phyloP scores from a whole-genome alignment of 2,329 filamentous ascomycete genomes.

The Penicillium sp. region DNA sequence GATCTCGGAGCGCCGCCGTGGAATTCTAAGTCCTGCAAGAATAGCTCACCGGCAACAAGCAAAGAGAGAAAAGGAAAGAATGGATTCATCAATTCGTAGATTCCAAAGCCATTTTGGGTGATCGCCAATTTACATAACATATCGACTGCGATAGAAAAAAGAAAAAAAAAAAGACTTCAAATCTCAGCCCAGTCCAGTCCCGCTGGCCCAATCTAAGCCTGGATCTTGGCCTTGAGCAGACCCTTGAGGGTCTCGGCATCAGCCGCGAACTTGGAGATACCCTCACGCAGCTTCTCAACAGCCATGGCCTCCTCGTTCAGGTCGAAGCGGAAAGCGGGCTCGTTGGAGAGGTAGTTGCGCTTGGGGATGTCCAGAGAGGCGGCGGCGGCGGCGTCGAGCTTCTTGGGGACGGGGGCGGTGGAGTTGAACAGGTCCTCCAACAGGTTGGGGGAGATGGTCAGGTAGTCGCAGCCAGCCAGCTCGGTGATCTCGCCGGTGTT shows the following conservation, averaged over 20 bases:
- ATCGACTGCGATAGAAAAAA: slow-evolving; percentile 10
- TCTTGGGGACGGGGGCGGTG: slow-evolving; percentile 78
- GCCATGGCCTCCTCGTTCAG: slow-evolving; percentile 99
- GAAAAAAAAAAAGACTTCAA: slow-evolving; percentile 9
- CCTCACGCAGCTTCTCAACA: slow-evolving; percentile 97
- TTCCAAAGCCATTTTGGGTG: slow-evolving; percentile 24
- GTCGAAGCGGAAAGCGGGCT: slow-evolving; percentile 92
- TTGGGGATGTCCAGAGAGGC: slow-evolving; percentile 74
- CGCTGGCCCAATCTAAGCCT: slow-evolving; percentile 38
- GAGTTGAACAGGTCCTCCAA: slow-evolving; percentile 94
- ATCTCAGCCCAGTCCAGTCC: slow-evolving; percentile 2
- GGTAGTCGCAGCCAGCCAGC: slow-evolving; percentile 96
- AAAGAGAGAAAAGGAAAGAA: slow-evolving; percentile 2
- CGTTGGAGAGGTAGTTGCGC: slow-evolving; percentile 87
- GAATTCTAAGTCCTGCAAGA: too few relatives aligned
- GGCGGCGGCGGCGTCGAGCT: slow-evolving; percentile 76
- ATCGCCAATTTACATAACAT: slow-evolving; percentile 30
- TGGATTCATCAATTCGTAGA: slow-evolving; percentile 33
- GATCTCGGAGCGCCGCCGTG: too few relatives aligned
- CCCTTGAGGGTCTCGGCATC: slow-evolving; percentile 93
- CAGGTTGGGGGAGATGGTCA: slow-evolving; percentile 96
- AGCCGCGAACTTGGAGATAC: slow-evolving; percentile 98
- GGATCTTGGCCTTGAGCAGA: slow-evolving; percentile 85
- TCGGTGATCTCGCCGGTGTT: slow-evolving; percentile 96
- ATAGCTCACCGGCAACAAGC: not conserved